phyloP scores from a whole-genome alignment of 306 rosid genomes.

The Rosa multiflora region DNA sequence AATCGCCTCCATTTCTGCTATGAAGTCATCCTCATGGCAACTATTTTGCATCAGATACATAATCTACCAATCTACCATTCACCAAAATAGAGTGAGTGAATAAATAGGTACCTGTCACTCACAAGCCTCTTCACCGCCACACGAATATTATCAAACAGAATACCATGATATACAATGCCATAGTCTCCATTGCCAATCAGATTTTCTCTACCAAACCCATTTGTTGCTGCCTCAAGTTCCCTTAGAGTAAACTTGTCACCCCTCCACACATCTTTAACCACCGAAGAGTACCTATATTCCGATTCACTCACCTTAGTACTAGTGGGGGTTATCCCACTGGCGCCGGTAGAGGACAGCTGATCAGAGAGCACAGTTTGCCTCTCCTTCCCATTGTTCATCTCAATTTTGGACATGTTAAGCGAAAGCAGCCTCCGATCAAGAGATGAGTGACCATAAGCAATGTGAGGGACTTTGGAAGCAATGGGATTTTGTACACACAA shows the following conservation, averaged over 20 bases:
- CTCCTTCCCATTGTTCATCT: slow-evolving; percentile 24
- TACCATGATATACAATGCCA: slow-evolving; percentile 51
- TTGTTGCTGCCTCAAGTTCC: slow-evolving; percentile 51
- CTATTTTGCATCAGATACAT: slow-evolving; percentile 21
- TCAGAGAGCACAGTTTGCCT: slow-evolving; percentile 9
- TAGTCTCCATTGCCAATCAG: slow-evolving; percentile 42
- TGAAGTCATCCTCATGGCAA: slow-evolving; percentile 46
- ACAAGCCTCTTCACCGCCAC: slow-evolving; percentile 53
- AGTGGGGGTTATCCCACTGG: slow-evolving; percentile 7
- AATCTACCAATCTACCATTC: neutral
- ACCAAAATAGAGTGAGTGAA: neutral
- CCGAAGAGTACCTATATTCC: slow-evolving; percentile 20
- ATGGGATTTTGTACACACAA: slow-evolving; percentile 26
- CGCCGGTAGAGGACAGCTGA: neutral
- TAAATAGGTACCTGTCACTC: slow-evolving; percentile 39
- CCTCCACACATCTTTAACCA: slow-evolving; percentile 28
- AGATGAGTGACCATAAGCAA: slow-evolving; percentile 26
- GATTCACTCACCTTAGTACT: slow-evolving; percentile 14
- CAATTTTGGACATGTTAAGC: slow-evolving; percentile 26
- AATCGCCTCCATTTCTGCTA: slow-evolving; percentile 51
- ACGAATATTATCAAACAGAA: slow-evolving; percentile 36
- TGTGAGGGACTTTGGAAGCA: slow-evolving; percentile 16
- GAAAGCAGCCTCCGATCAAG: slow-evolving; percentile 42
- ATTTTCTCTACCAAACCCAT: slow-evolving; percentile 43
- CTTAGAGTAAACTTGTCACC: slow-evolving; percentile 29